These are phyloP conservation scores for Blastosporella zonata DNA, from an alignment of 1,284 basidiomycete species.

Conservation along the genomic window DNA sequence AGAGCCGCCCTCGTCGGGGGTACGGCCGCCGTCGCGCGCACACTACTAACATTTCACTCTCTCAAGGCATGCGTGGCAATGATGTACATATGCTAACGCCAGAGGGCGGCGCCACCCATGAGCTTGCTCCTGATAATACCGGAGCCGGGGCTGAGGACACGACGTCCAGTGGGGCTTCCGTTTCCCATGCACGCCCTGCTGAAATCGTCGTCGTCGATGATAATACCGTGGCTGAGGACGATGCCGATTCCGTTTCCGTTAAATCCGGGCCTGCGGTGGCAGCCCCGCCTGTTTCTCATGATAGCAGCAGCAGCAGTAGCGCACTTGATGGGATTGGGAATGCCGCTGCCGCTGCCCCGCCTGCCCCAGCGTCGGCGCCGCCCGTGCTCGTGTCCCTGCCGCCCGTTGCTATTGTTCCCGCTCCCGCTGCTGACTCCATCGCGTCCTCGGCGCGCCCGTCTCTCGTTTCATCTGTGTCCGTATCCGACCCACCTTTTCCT, in stretches of 20 bases:
- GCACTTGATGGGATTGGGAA: background rate
- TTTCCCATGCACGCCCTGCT: slow-evolving; percentile 18
- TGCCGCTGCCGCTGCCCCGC: slow-evolving; percentile 3
- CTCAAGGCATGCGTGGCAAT: slow-evolving; percentile 53
- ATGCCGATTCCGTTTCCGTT: background rate
- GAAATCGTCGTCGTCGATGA: background rate
- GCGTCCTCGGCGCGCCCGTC: slow-evolving; percentile 39
- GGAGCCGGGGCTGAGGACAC: slow-evolving; percentile 4
- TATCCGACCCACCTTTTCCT: slow-evolving; percentile 35
- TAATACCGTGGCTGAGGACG: background rate
- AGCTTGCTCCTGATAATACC: slow-evolving; percentile 17
- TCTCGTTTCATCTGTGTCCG: slow-evolving; percentile 45
- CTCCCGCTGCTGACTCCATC: slow-evolving; percentile 24
- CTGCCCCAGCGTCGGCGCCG: slow-evolving; percentile 9
- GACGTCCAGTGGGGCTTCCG: slow-evolving; percentile 12
- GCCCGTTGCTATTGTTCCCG: slow-evolving; percentile 18
- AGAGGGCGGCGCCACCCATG: slow-evolving; percentile 28
- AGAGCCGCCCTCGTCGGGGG: slow-evolving; percentile 30
- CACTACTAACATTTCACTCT: slow-evolving; percentile 50
- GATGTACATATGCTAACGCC: slow-evolving; percentile 36
- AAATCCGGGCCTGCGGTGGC: slow-evolving; percentile 3
- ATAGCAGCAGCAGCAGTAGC: background rate
- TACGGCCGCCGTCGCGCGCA: slow-evolving; percentile 40
- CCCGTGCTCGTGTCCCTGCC: slow-evolving; percentile 17
- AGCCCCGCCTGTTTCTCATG: slow-evolving; percentile 3